Evolutionary conservation across 176 grass and related monocot genomes (phyloP), one percentile per base, ranked within the genome.

Genomic region (Pontederia crassipes): DNA sequence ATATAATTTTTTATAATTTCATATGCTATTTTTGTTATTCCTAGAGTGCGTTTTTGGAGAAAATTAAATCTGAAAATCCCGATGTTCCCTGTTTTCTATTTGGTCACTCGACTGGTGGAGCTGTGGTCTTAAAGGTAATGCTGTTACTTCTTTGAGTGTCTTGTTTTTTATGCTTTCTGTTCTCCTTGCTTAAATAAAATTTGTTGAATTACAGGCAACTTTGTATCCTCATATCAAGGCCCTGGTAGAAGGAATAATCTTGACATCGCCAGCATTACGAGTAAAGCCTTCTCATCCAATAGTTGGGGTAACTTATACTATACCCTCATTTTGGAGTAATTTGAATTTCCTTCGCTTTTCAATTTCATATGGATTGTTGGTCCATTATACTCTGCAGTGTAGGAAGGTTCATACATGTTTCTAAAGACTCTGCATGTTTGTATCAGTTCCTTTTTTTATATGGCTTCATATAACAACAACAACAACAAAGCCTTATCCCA

Each of bases 261-360:
- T 97, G 58, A 97, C 93, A 51, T 97, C 93, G 49, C 93, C 93
- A 11, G 93, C 93, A 50, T 61, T 97, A 79, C 84, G 87, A 7
- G 93, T 97, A 59, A 92, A 82, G 60, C 93, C 93, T 58, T 81
- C 87, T 40, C 93, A 97, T 83, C 81, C 87, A 26, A 92, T 97
- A 26, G 93, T 97, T 40, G 93, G 87, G 87, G 93, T 97, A 97
- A 85, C 71, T 35, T 54, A 66, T 68, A 35, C 2, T 1, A 52
- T 26, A 58, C 16, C 11, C 59, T 11, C 3, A 57, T 60, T n/a
- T 15, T 10, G 5, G 10, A 12, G 9, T 57, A 13, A 12, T 9
- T 57, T 29, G 4, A 57, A 7, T 57, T 8, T 17, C 26, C 57
- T 26, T 47, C 20, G 1, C 20, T n/a, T 18, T 69, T 17, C 5